These are phyloP conservation scores for Saturnispora mendoncae DNA, from an alignment of 805 yeast species.

Conservation along the genomic window DNA sequence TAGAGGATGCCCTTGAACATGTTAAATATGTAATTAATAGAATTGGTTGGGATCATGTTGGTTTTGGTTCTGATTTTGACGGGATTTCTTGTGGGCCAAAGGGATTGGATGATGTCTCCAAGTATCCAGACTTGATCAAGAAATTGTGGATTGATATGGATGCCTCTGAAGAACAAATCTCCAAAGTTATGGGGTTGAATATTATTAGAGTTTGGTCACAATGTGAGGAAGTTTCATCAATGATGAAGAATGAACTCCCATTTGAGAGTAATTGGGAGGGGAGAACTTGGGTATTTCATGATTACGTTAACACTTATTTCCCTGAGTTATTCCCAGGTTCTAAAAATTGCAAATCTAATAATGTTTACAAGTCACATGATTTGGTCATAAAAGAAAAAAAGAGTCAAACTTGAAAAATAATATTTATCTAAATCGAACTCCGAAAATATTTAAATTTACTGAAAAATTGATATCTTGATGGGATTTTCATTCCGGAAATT, in stretches of 20 bases:
- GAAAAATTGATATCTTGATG: background rate
- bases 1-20: slow-evolving; percentile 42
- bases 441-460: background rate
- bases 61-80: slow-evolving; percentile 47
- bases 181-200: slow-evolving; percentile 38
- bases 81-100: slow-evolving; percentile 38
- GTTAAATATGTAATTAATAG: slow-evolving; percentile 34
- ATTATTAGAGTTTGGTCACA: slow-evolving; percentile 40
- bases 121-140: slow-evolving; percentile 41
- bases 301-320: slow-evolving; percentile 22
- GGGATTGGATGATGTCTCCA: slow-evolving; percentile 48
- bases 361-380: slow-evolving; percentile 10
- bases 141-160: slow-evolving; percentile 23
- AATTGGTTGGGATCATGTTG: slow-evolving; percentile 47
- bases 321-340: slow-evolving; percentile 32
- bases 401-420: background rate
- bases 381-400: slow-evolving; percentile 2
- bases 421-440: background rate
- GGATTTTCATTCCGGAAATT: background rate
- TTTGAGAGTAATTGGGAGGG: slow-evolving; percentile 36
- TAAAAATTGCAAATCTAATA: slow-evolving; percentile 10
- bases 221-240: slow-evolving; percentile 27
- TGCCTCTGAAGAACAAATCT: slow-evolving; percentile 38
- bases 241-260: slow-evolving; percentile 17
- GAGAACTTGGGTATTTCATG: slow-evolving; percentile 35